Conservation (phyloP, 2,329 filamentous ascomycete genomes). For the Fusarium nygamai region DNA sequence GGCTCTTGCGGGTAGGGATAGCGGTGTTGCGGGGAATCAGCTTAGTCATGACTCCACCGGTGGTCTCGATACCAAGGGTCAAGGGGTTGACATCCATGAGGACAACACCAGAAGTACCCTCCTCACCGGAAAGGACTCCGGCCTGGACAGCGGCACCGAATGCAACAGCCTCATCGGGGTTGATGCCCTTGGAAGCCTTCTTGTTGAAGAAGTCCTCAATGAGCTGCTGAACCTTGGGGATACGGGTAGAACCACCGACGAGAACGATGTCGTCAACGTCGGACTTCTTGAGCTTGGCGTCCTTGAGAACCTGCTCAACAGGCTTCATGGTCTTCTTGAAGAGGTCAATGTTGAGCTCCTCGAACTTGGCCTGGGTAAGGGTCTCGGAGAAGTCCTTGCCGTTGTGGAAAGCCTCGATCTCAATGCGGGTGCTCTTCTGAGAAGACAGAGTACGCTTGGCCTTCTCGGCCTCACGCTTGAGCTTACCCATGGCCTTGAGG, state of each 20-base stretch:
- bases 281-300: conserved; percentile 95
- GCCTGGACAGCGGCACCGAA: conserved; percentile 97
- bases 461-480: conserved; percentile 99
- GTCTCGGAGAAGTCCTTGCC: conserved; percentile 99
- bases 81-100: conserved; percentile 98
- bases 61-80: conserved; percentile 97
- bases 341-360: conserved; percentile 98
- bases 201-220: conserved; percentile 97
- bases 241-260: conserved; percentile 98
- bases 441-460: conserved; percentile 98
- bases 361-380: conserved; percentile 97
- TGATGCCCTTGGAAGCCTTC: conserved; percentile 99
- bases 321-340: conserved; percentile 99
- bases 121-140: conserved; percentile 91
- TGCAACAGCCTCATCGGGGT: conserved; percentile 98
- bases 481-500: conserved; percentile 97
- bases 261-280: conserved; percentile 97
- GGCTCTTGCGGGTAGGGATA: conserved; percentile 95
- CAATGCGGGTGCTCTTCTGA: conserved; percentile 91
- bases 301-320: conserved; percentile 98
- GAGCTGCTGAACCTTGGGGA: conserved; percentile 94
- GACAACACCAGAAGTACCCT: conserved; percentile 81
- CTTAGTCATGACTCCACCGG: conserved; percentile 97
- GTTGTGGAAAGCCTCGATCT: conserved; percentile 97
- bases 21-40: conserved; percentile 94